Base-by-base conservation (phyloP, 2,329 filamentous ascomycete species). In the Fusarium nanum region DNA sequence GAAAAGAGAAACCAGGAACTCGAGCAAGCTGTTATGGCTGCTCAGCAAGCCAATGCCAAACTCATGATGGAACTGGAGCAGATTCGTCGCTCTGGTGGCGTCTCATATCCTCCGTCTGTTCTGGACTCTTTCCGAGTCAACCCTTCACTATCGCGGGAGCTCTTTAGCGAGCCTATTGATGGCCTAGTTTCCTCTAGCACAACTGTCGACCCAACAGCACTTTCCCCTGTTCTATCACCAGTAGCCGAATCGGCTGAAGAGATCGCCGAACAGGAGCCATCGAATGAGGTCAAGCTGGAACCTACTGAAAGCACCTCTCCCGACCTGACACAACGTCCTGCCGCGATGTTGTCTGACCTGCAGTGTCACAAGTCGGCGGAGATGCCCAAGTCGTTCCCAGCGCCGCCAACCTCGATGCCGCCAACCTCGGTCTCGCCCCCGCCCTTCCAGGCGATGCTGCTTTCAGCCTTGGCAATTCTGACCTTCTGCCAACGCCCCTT, bases 301-400 rank as follows among this genome's bases (percentile, higher is more conserved):
- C 66, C 69, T 67, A 75, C 72, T 54, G 47, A 70, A 69, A 75
- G 77, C 74, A 77, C 82, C 84, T 88, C 91, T 84, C 87, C 92
- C 89, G 93, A 97, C 88, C 85, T 89, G 96, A 96, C 94, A 98
- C 96, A 98, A 98, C 94, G 97, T 97, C 94, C 96, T 98, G 96
- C 96, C 88, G 96, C 88, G 94, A 91, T 98, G 95, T 98, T 98
- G 96, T 98, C 92, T 81, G 96, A 97, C 96, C 96, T 97, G 96
- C 96, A 92, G 96, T 99, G 96, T 98, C 96, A 91, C 95, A 94
- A 89, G 91, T 95, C 92, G 92, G 88, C 84, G 86, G 87, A 87
- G 83, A 84, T 83, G 81, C 81, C 83, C 77, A 81, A 79, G 79
- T 80, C 81, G 75, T 84, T 81, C 78, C 77, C 72, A 78, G 78